phyloP scores from a whole-genome alignment of 257 asterid genomes.

The Gentiana macrophylla region DNA sequence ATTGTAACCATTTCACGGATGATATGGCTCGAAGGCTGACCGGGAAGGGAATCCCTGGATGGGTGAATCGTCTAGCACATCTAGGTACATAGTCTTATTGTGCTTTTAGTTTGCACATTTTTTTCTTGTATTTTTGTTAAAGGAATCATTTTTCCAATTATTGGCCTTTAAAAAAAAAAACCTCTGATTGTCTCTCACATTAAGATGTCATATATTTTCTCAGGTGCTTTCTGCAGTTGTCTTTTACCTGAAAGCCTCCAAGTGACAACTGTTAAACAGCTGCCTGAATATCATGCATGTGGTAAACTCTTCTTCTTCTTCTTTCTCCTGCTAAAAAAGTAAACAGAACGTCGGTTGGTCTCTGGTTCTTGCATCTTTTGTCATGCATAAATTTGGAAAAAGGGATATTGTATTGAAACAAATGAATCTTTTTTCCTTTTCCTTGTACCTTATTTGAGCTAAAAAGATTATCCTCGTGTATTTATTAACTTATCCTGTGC shows the following conservation, averaged over 20 bases:
- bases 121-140: not conserved
- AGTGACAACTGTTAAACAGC: constrained; percentile 41
- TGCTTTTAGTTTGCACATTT: not conserved
- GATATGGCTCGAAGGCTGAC: constrained; percentile 31
- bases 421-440: too few relatives aligned
- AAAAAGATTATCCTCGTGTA: not conserved
- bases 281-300: constrained; percentile 36
- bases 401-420: too few relatives aligned
- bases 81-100: constrained; percentile 14
- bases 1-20: constrained; percentile 46
- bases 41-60: constrained; percentile 43
- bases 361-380: too few relatives aligned
- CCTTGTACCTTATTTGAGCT: not conserved
- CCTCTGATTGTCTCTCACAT: not conserved
- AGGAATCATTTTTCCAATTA: not conserved
- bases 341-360: not conserved
- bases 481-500: not conserved
- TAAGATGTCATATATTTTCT: constrained; percentile 2
- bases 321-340: not conserved
- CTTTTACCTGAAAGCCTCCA: constrained; percentile 49
- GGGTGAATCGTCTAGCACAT: constrained; percentile 46
- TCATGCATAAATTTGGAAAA: too few relatives aligned
- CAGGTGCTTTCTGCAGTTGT: constrained; percentile 49
- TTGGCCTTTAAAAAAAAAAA: not conserved
- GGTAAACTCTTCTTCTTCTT: constrained; percentile 15